A percentile compares a stretch with the other conserved stretches of the same genome.
These are phyloP conservation scores for Tulasnella sp. DNA, from an alignment of 768 basidiomycete species.

Conservation along the genomic window DNA sequence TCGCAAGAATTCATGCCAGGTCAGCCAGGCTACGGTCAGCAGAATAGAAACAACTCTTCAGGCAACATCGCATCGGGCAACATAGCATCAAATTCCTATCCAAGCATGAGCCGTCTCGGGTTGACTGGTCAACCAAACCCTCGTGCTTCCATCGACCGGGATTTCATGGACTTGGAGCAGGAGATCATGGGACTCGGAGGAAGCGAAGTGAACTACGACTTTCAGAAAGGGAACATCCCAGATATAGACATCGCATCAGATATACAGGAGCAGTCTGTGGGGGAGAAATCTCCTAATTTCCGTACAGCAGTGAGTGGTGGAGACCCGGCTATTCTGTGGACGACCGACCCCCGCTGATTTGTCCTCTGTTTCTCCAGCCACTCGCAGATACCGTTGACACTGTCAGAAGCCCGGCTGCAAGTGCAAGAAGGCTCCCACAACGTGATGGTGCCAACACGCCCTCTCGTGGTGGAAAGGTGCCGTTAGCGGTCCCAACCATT, in stretches of 20 bases:
- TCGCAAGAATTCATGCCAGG: not conserved
- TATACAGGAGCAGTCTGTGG: slow-evolving; percentile 30
- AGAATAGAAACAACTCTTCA: slow-evolving; percentile 13
- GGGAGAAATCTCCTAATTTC: slow-evolving; percentile 1
- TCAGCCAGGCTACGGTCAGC: slow-evolving; percentile 22
- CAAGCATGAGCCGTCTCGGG: not conserved
- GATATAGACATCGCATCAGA: slow-evolving; percentile 27
- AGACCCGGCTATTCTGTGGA: not conserved
- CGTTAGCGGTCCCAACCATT: slow-evolving; percentile 15
- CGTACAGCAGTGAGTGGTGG: slow-evolving; percentile 25
- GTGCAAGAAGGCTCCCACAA: not conserved
- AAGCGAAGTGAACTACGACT: slow-evolving; percentile 29
- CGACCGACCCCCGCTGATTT: not conserved
- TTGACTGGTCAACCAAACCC: not conserved
- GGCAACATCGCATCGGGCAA: slow-evolving; percentile 17
- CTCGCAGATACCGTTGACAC: slow-evolving; percentile 4
- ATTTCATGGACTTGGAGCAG: slow-evolving; percentile 20
- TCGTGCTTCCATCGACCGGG: slow-evolving; percentile 22
- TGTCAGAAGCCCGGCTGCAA: slow-evolving; percentile 2
- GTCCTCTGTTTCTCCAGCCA: not conserved
- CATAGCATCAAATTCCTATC: slow-evolving; percentile 15
- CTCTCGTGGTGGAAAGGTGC: slow-evolving; percentile 6
- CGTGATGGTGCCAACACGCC: not conserved
- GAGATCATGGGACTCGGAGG: slow-evolving; percentile 30
- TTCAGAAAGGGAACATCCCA: slow-evolving; percentile 4